A percentile compares a stretch with the other conserved stretches of the same genome.
Evolutionary conservation across 2,329 filamentous ascomycete species (phyloP).

Genomic region (Pseudocercospora crystallina): DNA sequence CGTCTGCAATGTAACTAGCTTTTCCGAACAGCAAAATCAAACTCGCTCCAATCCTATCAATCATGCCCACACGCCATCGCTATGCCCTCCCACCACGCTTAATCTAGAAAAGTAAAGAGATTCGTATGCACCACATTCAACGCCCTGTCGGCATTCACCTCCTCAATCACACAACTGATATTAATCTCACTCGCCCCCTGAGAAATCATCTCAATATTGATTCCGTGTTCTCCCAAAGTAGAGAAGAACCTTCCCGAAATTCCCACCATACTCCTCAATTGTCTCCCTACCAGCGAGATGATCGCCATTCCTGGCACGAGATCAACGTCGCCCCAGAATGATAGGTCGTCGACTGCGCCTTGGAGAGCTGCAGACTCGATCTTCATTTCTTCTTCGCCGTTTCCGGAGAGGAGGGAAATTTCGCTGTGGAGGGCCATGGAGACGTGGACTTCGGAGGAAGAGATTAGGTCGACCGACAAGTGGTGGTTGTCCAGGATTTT

Average conservation of each 20-base stretch:
- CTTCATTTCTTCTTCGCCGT: slow-evolving; percentile 47
- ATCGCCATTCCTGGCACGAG: slow-evolving; percentile 92
- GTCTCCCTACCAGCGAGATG: slow-evolving; percentile 86
- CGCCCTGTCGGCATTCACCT: slow-evolving; percentile 83
- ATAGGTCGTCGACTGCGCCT: slow-evolving; percentile 65
- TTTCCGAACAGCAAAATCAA: background rate
- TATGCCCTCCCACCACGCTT: background rate
- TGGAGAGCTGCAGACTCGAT: slow-evolving; percentile 50
- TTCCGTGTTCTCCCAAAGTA: slow-evolving; percentile 84
- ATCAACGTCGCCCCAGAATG: slow-evolving; percentile 83
- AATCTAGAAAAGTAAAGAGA: slow-evolving; percentile 93
- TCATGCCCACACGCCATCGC: background rate
- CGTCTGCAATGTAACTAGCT: background rate
- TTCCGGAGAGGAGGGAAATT: slow-evolving; percentile 52
- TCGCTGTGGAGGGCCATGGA: slow-evolving; percentile 94
- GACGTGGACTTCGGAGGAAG: slow-evolving; percentile 93
- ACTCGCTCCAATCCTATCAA: background rate
- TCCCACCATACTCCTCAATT: slow-evolving; percentile 95
- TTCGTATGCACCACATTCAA: slow-evolving; percentile 96
- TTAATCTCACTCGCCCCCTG: slow-evolving; percentile 99
- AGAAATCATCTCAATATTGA: slow-evolving; percentile 99
- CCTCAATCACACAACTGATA: slow-evolving; percentile 96
- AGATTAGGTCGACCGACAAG: slow-evolving; percentile 93
- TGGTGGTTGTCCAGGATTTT: slow-evolving; percentile 82
- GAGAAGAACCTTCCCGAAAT: slow-evolving; percentile 94